Conservation (phyloP, 2,329 filamentous ascomycete genomes). For the Ceratocystis cubensis region DNA sequence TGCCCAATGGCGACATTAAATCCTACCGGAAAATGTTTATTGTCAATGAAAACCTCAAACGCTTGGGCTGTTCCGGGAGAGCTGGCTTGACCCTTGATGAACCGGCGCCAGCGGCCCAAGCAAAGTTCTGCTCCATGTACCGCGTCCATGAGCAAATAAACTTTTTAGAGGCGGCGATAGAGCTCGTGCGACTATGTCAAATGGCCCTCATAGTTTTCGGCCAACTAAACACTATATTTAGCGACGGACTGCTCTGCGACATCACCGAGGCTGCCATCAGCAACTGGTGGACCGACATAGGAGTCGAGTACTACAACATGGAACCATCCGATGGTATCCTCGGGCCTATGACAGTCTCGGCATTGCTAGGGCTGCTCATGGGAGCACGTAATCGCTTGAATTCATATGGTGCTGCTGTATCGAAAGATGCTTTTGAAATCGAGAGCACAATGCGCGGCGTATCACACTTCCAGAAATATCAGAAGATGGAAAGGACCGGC, state of each 20-base stretch:
- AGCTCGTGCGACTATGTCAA: conserved; percentile 85
- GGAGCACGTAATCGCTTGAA: conserved; percentile 82
- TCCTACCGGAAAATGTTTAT: conserved; percentile 75
- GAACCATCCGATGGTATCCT: conserved; percentile 88
- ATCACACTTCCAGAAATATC: conserved; percentile 75
- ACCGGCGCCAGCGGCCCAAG: conserved; percentile 68
- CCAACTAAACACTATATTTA: conserved; percentile 75
- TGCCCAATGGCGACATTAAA: conserved; percentile 74
- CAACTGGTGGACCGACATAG: conserved; percentile 94
- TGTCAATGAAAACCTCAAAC: conserved; percentile 87
- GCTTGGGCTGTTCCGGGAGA: conserved; percentile 80
- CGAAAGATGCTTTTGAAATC: conserved; percentile 86
- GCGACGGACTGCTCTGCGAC: conserved; percentile 86
- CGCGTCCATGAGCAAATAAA: conserved; percentile 72
- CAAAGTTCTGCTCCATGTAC: conserved; percentile 87
- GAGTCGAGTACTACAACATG: conserved; percentile 79
- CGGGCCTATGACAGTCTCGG: conserved; percentile 82
- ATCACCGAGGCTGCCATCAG: conserved; percentile 78
- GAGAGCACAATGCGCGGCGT: conserved; percentile 72
- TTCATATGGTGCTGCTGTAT: conserved; percentile 68
- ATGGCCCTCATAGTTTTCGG: conserved; percentile 78
- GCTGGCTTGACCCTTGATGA: conserved; percentile 69
- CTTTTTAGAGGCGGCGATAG: conserved; percentile 65
- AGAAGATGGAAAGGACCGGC: conserved; percentile 66
- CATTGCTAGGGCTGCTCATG: conserved; percentile 73